A percentile compares a stretch with the other conserved stretches of the same genome.
Conservation (phyloP, 2,329 filamentous ascomycete species). For the Aspergillus candidus region DNA sequence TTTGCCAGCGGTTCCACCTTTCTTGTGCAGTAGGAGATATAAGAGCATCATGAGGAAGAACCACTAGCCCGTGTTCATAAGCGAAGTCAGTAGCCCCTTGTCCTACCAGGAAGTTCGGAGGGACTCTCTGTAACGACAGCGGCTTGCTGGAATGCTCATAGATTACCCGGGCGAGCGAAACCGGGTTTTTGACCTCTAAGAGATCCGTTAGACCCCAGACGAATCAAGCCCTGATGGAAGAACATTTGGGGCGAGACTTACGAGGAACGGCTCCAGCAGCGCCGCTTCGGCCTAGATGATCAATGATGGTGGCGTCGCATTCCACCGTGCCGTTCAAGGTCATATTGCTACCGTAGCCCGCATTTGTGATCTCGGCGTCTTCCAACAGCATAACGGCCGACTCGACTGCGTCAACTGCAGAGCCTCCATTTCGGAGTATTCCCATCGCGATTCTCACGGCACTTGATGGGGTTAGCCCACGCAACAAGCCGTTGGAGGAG, state of each 20-base stretch:
- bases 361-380: conserved; percentile 92
- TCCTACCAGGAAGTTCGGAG: conserved; percentile 85
- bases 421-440: conserved; percentile 69
- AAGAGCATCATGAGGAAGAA: conserved; percentile 68
- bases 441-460: conserved; percentile 80
- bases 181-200: conserved; percentile 71
- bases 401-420: conserved; percentile 83
- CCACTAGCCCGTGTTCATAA: conserved; percentile 64
- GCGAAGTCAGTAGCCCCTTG: conserved; percentile 84
- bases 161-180: conserved; percentile 76
- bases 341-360: conserved; percentile 91
- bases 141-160: conserved; percentile 70
- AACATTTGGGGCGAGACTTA: conserved; percentile 43
- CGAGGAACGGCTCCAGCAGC: conserved; percentile 86
- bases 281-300: conserved; percentile 84
- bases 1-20: conserved; percentile 70
- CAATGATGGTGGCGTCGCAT: conserved; percentile 88
- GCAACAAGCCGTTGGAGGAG: background rate
- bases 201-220: background rate
- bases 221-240: background rate
- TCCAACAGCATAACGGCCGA: conserved; percentile 82
- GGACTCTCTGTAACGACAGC: conserved; percentile 79
- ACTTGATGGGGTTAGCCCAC: conserved; percentile 41
- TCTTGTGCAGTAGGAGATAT: conserved; percentile 75
- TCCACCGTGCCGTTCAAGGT: conserved; percentile 87